Evolutionary conservation across 108 stramenopile species (phyloP).

Genomic region (Bacterosira constricta): DNA sequence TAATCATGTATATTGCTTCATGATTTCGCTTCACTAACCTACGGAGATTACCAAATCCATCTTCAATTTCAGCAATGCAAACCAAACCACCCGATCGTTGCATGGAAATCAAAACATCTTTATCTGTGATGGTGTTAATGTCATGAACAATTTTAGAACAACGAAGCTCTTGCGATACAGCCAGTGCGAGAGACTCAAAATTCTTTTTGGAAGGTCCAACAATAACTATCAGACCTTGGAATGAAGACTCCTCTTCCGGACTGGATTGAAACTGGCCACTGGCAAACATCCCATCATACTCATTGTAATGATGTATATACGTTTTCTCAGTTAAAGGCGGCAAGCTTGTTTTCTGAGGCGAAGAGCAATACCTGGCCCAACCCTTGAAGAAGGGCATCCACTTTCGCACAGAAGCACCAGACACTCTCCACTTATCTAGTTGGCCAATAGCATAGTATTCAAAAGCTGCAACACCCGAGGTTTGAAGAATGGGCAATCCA

Average conservation of each 20-base stretch:
- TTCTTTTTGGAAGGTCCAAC: slow-evolving; percentile 41
- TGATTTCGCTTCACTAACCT: slow-evolving; percentile 16
- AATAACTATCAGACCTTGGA: slow-evolving; percentile 50
- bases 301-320: slow-evolving; percentile 62
- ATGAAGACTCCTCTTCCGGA: slow-evolving; percentile 1
- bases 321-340: slow-evolving; percentile 44
- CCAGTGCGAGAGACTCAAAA: slow-evolving; percentile 34
- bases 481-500: slow-evolving; percentile 55
- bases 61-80: slow-evolving; percentile 24
- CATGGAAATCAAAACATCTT: slow-evolving; percentile 14
- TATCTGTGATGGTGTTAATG: slow-evolving; percentile 4
- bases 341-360: slow-evolving; percentile 31
- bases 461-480: slow-evolving; percentile 54
- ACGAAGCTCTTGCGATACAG: slow-evolving; percentile 40
- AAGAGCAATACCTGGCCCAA: slow-evolving; percentile 64
- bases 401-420: slow-evolving; percentile 43
- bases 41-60: slow-evolving; percentile 7
- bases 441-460: slow-evolving; percentile 46
- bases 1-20: slow-evolving; percentile 40
- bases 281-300: slow-evolving; percentile 56
- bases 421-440: slow-evolving; percentile 72
- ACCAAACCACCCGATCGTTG: slow-evolving; percentile 16
- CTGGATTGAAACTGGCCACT: slow-evolving; percentile 21
- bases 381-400: slow-evolving; percentile 72
- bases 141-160: slow-evolving; percentile 18